phyloP scores from a whole-genome alignment of 352 stramenopile genomes.

The Thalassiosira hispida region DNA sequence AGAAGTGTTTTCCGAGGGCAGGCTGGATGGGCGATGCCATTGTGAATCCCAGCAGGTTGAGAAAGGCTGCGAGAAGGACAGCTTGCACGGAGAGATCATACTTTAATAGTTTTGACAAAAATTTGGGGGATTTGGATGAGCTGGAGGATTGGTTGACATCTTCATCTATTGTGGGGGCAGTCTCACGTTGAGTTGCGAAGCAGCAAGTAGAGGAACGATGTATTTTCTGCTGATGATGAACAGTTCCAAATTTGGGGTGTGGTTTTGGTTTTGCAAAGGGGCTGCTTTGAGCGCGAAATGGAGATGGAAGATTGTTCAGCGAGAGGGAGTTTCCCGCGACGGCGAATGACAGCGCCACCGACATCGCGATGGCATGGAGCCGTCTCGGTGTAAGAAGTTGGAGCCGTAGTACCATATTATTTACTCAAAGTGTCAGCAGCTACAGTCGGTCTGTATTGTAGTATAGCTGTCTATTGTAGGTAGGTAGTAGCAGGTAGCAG shows the following conservation, averaged over 20 bases:
- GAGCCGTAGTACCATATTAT: too few species aligned
- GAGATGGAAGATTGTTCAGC: not conserved
- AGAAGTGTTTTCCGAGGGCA: constrained; percentile 75
- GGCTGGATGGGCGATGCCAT: constrained; percentile 76
- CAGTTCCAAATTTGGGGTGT: not conserved
- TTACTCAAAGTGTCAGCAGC: too few species aligned
- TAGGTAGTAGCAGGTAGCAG: too few species aligned
- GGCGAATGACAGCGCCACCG: not conserved
- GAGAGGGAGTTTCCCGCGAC: constrained; percentile 17
- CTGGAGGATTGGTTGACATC: not conserved
- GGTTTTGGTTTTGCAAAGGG: not conserved
- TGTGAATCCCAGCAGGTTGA: constrained; percentile 81
- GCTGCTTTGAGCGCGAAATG: not conserved
- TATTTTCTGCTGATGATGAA: not conserved
- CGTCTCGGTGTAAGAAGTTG: too few species aligned
- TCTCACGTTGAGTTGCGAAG: not conserved
- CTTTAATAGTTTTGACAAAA: constrained; percentile 10
- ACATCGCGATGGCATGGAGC: too few species aligned
- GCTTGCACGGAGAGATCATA: constrained; percentile 50
- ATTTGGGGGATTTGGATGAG: not conserved
- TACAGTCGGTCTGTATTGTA: too few species aligned
- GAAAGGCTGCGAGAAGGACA: constrained; percentile 67
- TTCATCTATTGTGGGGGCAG: not conserved
- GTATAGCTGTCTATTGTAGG: too few species aligned
- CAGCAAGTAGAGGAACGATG: not conserved